Evolutionary conservation across 306 rosid species (phyloP).

Genomic region (Vigna mungo): DNA sequence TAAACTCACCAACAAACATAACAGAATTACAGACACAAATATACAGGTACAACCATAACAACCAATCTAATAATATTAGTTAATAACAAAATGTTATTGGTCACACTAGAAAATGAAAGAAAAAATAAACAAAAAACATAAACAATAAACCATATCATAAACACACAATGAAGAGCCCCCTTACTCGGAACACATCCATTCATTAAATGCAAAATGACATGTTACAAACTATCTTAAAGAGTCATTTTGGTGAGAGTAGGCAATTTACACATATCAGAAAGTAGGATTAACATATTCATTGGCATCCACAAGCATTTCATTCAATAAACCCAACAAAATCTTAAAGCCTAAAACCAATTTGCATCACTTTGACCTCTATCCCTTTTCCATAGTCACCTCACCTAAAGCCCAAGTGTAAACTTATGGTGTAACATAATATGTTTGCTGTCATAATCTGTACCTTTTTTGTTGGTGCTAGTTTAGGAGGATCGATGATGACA

Average conservation of each 20-base stretch:
- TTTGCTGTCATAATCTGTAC: slow-evolving; percentile 41
- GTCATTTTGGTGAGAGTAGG: slow-evolving; percentile 10
- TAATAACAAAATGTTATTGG: no score
- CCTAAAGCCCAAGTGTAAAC: slow-evolving; percentile 16
- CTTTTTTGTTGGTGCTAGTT: slow-evolving; percentile 89
- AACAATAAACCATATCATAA: no score
- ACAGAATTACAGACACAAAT: background rate
- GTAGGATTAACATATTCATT: background rate
- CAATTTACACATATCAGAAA: background rate
- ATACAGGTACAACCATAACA: background rate
- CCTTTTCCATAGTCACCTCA: background rate
- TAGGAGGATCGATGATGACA: slow-evolving; percentile 90
- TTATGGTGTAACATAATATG: slow-evolving; percentile 3
- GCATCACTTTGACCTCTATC: slow-evolving; percentile 6
- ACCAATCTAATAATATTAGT: background rate
- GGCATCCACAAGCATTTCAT: background rate
- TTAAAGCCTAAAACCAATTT: background rate
- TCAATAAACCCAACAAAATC: background rate
- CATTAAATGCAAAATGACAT: background rate
- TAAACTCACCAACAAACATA: background rate
- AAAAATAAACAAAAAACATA: no score
- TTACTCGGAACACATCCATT: no score
- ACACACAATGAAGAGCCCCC: no score
- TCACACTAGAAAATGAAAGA: no score
- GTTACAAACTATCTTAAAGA: background rate